Conservation (phyloP, 441 rosid genomes). For the Pelargonium citronellum region DNA sequence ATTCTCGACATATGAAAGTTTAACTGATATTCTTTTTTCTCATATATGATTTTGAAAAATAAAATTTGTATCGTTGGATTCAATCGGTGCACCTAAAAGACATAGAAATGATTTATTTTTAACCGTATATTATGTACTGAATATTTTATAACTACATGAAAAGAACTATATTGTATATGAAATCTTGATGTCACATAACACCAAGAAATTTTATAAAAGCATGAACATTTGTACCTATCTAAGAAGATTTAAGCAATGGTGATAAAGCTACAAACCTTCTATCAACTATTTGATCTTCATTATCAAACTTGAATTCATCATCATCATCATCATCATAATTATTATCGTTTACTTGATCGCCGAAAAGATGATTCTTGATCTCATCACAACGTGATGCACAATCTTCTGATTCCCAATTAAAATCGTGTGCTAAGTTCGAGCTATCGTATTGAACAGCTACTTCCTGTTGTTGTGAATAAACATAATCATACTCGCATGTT, state of each 20-base stretch:
- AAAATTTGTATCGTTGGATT: too few species aligned
- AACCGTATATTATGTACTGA: too few species aligned
- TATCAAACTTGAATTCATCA: not conserved
- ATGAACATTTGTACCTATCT: not conserved
- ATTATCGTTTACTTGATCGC: not conserved
- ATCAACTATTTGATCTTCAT: not conserved
- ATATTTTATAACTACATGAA: too few species aligned
- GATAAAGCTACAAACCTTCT: not conserved
- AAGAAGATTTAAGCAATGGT: not conserved
- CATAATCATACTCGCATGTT: not conserved
- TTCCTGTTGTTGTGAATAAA: not conserved
- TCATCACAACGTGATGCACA: not conserved
- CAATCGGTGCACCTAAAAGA: too few species aligned
- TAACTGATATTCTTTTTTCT: too few species aligned
- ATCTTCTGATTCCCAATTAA: not conserved
- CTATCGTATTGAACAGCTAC: not conserved
- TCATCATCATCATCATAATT: not conserved
- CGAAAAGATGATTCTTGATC: not conserved
- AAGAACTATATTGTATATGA: not conserved
- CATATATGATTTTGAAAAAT: too few species aligned
- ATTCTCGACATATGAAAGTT: too few species aligned
- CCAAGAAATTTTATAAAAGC: not conserved
- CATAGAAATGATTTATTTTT: too few species aligned
- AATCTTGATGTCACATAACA: not conserved
- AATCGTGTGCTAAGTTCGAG: not conserved